Base-by-base conservation (phyloP, 495 filamentous ascomycete species). In the Lineolata rhizophorae region DNA sequence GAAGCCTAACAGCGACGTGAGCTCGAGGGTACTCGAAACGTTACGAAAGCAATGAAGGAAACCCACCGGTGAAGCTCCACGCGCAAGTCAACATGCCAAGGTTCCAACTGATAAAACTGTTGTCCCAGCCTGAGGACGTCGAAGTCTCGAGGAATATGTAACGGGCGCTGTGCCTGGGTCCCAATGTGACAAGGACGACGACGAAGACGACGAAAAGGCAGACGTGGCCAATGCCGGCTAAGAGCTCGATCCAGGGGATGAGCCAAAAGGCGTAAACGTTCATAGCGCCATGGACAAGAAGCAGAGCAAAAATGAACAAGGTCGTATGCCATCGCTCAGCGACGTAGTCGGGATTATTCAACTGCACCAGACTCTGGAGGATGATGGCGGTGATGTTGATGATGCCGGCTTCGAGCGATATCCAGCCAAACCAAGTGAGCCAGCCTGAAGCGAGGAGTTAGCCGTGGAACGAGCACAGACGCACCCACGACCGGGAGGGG, bases 291-390 rank as follows among this genome's bases (percentile, higher is more conserved):
- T 6, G 27, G 15, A 30, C 6, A 6, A 30, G 5, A 14, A 30
- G 8, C 8, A 30, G 15, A 6, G 22, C 24, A 5, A 5, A 29
- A 5, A 35, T 15, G 5, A 35, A 4, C n/a, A 35, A 16, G 5
- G 21, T 35, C n/a, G 5, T n/a, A 11, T 35, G 32, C 32, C 32
- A 35, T 4, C 22, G 5, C n/a, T 29, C 30, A 5, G 19, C n/a
- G 5, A 4, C 22, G 22, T 30, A 35, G 4, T 5, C 11, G 1
- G 46, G 36, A 19, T 36, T 30, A 4, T 49, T 50, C n/a, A 52
- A 27, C 18, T 20, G 30, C 29, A 46, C 32, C 5, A 48, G 27
- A 8, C 42, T 46, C 28, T 43, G 39, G 18, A 46, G 30, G 11
- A 39, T 30, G 9, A 5, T 30, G 10, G 10, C 6, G 9, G 16